Conservation (phyloP, 495 filamentous ascomycete genomes). For the Xylaria cubensis region DNA sequence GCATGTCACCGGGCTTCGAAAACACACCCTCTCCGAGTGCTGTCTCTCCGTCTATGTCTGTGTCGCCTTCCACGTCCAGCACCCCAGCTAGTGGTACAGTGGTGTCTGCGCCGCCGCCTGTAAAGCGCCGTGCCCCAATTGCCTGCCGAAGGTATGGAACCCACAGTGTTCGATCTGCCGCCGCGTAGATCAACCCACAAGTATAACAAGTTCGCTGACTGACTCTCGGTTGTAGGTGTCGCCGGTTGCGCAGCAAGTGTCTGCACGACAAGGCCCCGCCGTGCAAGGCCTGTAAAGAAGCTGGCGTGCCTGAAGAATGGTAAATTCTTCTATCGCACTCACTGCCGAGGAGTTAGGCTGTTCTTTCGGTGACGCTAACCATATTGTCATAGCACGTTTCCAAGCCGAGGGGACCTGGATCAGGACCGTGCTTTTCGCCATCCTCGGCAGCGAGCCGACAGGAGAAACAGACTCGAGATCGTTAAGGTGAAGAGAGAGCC, state of each 20-base stretch:
- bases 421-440: slow-evolving; percentile 55
- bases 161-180: slow-evolving; percentile 3
- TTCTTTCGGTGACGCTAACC: slow-evolving; percentile 1
- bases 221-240: slow-evolving; percentile 45
- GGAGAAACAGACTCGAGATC: slow-evolving; percentile 44
- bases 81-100: slow-evolving; percentile 18
- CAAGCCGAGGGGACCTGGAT: slow-evolving; percentile 51
- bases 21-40: slow-evolving; percentile 22
- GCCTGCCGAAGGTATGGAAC: slow-evolving; percentile 55
- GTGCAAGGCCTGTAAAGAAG: slow-evolving; percentile 50
- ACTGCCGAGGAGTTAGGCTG: neutral
- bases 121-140: slow-evolving; percentile 55
- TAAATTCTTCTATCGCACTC: slow-evolving; percentile 30
- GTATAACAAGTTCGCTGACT: slow-evolving; percentile 1
- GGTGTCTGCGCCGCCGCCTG: slow-evolving; percentile 32
- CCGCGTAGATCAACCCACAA: slow-evolving; percentile 10
- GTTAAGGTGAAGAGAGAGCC: slow-evolving; percentile 47
- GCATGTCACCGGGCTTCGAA: slow-evolving; percentile 32
- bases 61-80: slow-evolving; percentile 26
- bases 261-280: slow-evolving; percentile 53
- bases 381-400: slow-evolving; percentile 45
- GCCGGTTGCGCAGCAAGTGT: slow-evolving; percentile 58
- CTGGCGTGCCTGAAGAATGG: slow-evolving; percentile 54
- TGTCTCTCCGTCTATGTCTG: slow-evolving; percentile 22
- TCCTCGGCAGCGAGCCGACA: slow-evolving; percentile 52